Evolutionary conservation across 1,139 yeast genomes (phyloP).

Genomic region (Scheffersomyces stambukii): DNA sequence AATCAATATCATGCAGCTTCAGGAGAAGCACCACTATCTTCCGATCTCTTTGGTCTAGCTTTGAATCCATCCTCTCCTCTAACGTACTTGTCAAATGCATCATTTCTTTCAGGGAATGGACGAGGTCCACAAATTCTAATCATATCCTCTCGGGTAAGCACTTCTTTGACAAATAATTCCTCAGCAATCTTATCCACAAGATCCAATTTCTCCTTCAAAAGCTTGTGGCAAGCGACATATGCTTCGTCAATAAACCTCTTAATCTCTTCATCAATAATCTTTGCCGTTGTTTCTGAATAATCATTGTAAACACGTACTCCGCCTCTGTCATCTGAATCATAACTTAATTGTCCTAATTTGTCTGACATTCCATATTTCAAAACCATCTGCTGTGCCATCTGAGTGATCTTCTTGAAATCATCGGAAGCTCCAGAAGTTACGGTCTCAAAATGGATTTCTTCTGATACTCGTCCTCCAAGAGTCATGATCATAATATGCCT

Average conservation of each 20-base stretch:
- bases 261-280: conserved; percentile 62
- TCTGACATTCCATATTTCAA: conserved; percentile 73
- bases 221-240: conserved; percentile 46
- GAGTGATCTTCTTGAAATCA: conserved; percentile 75
- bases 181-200: conserved; percentile 70
- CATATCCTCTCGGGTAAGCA: conserved; percentile 80
- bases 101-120: conserved; percentile 73
- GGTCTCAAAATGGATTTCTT: conserved; percentile 70
- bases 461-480: conserved; percentile 75
- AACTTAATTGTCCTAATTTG: conserved; percentile 59
- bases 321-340: conserved; percentile 43
- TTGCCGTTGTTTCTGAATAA: conserved; percentile 67
- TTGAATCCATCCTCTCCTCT: conserved; percentile 42
- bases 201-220: conserved; percentile 54
- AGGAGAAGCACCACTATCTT: too few relatives aligned
- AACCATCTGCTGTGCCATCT: conserved; percentile 76
- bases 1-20: conserved; percentile 1
- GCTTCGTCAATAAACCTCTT: conserved; percentile 56
- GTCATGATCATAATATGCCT: conserved; percentile 78
- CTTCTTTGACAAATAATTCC: conserved; percentile 63
- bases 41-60: too few relatives aligned
- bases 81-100: conserved; percentile 75
- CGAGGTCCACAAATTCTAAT: conserved; percentile 67
- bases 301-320: conserved; percentile 60
- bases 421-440: conserved; percentile 82